Evolutionary conservation across 441 rosid genomes (phyloP).

Genomic region (Adansonia rubrostipa): DNA sequence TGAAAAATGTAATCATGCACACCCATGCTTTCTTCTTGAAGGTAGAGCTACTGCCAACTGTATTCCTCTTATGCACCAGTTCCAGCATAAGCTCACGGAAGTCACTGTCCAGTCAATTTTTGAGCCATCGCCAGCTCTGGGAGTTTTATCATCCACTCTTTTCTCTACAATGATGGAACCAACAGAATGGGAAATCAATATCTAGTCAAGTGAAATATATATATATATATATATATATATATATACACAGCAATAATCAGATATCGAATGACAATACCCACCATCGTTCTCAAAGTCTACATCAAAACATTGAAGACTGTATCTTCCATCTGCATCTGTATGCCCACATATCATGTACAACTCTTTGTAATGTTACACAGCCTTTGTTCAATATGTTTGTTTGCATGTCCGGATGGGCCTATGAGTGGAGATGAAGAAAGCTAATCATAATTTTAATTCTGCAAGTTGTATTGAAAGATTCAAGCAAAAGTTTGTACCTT

Average conservation of each 20-base stretch:
- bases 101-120: conserved; percentile 42
- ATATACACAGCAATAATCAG: neutral
- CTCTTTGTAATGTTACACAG: neutral
- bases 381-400: neutral
- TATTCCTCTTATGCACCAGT: conserved; percentile 44
- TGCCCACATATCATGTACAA: conserved; percentile 9
- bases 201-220: neutral
- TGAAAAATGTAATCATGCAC: conserved; percentile 40
- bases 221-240: too few relatives aligned
- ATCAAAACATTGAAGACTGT: conserved; percentile 19
- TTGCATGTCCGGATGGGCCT: neutral
- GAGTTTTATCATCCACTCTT: neutral
- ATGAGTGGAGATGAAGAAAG: neutral
- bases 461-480: neutral
- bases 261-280: neutral
- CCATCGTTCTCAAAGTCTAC: conserved; percentile 19
- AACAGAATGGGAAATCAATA: neutral
- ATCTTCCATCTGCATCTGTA: conserved; percentile 9
- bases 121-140: neutral
- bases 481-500: conserved; percentile 13
- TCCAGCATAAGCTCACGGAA: conserved; percentile 46
- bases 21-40: conserved; percentile 48
- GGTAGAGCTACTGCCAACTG: conserved; percentile 28
- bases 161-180: neutral
- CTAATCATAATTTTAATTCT: neutral